Evolutionary conservation across 73 alveolate genomes (phyloP), one percentile per base, ranked within the genome.

Genomic region (Paramecium octaurelia): DNA sequence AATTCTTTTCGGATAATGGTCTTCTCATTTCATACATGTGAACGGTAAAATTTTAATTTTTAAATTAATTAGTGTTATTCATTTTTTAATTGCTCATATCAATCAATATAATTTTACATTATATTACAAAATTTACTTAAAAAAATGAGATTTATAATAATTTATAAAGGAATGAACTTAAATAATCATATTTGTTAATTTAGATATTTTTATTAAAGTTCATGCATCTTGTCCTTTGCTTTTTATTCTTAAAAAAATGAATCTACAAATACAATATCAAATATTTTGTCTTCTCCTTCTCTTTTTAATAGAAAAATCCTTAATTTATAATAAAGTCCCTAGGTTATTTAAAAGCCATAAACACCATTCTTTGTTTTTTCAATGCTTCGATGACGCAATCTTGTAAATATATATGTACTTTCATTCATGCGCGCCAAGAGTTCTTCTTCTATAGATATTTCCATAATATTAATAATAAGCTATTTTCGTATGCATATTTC

Each of bases 11-110:
- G 10, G 76, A 44, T 31, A 80, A 46, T 44, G 91, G 91, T 44
- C 91, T 21, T 80, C 91, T 80, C 18, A 80, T n/a, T 80, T 80
- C 91, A 48, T 44, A 23, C 91, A 80, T 80, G 57, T 80, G 91
- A 80, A 80, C 91, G 91, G 91, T 80, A 80, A 80, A 80, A 80
- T 54, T 54, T 73, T 73, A 80, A 44, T 80, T 44, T 31, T 64
- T 64, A 64, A 64, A 64, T 64, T 31, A 64, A 31, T 64, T 64
- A 64, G 69, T 54, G 69, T 54, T 54, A 54, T 54, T 54, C 69
- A 54, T 54, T 1, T 54, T 54, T 54, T 54, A 7, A 54, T 54
- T 23, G 21, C 34, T 54, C 27, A 16, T 18, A 54, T 54, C 16
- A 50, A 12, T 12, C 68, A 14, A 12, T 12, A 16, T 50, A 12